Evolutionary conservation across 345 rosid species (phyloP), one percentile per base, ranked within the genome.

Genomic region (Brassica nigra): DNA sequence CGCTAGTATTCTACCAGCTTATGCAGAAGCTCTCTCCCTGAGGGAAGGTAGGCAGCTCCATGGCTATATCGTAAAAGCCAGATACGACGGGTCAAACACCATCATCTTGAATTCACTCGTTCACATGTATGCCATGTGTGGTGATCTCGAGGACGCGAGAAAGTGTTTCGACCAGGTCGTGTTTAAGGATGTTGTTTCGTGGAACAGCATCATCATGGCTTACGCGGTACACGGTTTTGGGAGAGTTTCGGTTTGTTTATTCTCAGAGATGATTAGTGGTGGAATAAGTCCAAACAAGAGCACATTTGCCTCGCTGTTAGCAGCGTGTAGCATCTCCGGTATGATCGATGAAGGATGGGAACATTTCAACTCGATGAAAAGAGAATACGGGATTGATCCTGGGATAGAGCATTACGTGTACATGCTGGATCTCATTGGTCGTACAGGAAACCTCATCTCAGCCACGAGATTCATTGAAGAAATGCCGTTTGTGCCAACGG

Each of bases 181-280:
- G 33, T 30, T 52, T 70, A 90, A 87, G 85, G 88, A 91, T 81
- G 79, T 88, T 31, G 84, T 90, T 44, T 86, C 95, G 6, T 93
- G 98, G 98, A 93, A 90, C 73, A 87, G 85, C 27, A 86, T 90
- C 76, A 89, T 91, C 67, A 88, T 90, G 95, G 92, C 89, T 23
- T 83, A 89, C 65, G 97, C 87, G 11, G 82, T 89, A 66, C 95
- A 91, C 27, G 92, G 97, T 36, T 83, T 83, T 18, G 97, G 93
- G 36, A 71, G 71, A 76, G 76, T 36, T 31, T 85, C 93, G 2
- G 37, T 87, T 65, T 74, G 81, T 8, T 76, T 91, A 37, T 93
- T 91, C 73, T 71, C 64, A 16, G 78, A 84, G 73, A 90, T 90
- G 98, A 74, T 66, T 75, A 73, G 80, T 55, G 72, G 75, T 27